phyloP scores from a whole-genome alignment of 2,329 filamentous ascomycete species.

The Stemphylium lycopersici region DNA sequence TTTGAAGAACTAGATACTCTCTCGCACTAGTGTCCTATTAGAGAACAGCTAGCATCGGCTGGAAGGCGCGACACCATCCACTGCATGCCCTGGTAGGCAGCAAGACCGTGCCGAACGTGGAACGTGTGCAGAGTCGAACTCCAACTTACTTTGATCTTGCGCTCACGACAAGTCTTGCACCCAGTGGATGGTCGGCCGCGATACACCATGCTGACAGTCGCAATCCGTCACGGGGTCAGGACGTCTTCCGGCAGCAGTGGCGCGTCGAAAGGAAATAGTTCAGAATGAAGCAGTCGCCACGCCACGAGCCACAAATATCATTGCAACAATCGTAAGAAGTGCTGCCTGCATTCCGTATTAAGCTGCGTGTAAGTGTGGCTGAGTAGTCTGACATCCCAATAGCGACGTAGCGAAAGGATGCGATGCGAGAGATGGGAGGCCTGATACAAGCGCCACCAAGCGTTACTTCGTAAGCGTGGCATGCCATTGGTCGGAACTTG shows the following conservation, averaged over 20 bases:
- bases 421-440: too few species aligned
- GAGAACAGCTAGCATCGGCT: not conserved
- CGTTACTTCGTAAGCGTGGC: too few species aligned
- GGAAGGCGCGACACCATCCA: not conserved
- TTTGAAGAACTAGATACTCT: too few species aligned
- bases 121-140: not conserved
- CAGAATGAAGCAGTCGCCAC: too few species aligned
- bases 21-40: conserved; percentile 10
- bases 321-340: not conserved
- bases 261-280: not conserved
- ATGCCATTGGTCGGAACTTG: too few species aligned
- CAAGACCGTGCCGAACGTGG: not conserved
- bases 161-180: conserved; percentile 47
- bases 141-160: conserved; percentile 49
- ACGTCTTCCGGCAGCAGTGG: not conserved
- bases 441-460: too few species aligned
- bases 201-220: conserved; percentile 39
- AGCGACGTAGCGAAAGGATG: too few species aligned
- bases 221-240: not conserved
- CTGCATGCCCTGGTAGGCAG: not conserved
- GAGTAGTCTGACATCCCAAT: not conserved
- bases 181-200: conserved; percentile 43
- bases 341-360: not conserved
- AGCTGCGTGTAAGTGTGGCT: not conserved
- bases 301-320: not conserved